A percentile compares a stretch with the other conserved stretches of the same genome.
phyloP scores from a whole-genome alignment of 495 filamentous ascomycete genomes.

The Tuber microsphaerosporum region DNA sequence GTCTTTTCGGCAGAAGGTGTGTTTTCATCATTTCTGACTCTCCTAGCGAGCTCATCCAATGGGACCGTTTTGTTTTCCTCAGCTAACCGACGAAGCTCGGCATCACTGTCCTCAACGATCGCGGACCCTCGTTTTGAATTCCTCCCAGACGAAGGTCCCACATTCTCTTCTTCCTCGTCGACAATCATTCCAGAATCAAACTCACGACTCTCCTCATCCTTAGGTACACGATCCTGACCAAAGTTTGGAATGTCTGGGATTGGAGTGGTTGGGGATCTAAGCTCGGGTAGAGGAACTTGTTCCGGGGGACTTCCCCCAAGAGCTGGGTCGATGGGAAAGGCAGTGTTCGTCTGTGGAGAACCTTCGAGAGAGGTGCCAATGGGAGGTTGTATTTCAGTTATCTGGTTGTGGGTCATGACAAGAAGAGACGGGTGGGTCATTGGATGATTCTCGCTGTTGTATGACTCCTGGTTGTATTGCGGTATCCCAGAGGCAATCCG shows the following conservation, averaged over 20 bases:
- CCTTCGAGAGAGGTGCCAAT: slow-evolving; percentile 30
- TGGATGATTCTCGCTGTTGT: slow-evolving; percentile 41
- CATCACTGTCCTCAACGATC: slow-evolving; percentile 50
- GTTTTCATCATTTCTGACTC: slow-evolving; percentile 62
- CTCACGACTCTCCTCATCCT: slow-evolving; percentile 32
- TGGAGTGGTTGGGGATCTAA: slow-evolving; percentile 45
- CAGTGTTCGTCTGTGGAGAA: slow-evolving; percentile 27
- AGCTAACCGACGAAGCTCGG: slow-evolving; percentile 81
- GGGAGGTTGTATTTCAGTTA: slow-evolving; percentile 35
- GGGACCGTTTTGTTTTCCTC: slow-evolving; percentile 63
- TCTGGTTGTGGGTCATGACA: slow-evolving; percentile 39
- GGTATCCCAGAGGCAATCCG: slow-evolving; percentile 27
- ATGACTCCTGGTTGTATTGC: slow-evolving; percentile 40
- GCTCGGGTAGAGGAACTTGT: slow-evolving; percentile 19
- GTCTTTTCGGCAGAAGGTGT: slow-evolving; percentile 79
- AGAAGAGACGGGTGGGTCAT: slow-evolving; percentile 40
- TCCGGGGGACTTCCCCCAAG: slow-evolving; percentile 34
- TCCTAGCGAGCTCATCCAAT: slow-evolving; percentile 78
- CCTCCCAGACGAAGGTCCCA: slow-evolving; percentile 24
- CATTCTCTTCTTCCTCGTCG: slow-evolving; percentile 51
- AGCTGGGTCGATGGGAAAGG: slow-evolving; percentile 41
- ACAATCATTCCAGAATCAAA: slow-evolving; percentile 34
- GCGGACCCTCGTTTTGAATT: slow-evolving; percentile 35
- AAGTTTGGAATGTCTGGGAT: slow-evolving; percentile 45
- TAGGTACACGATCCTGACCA: slow-evolving; percentile 30